Evolutionary conservation across 179 eudicot genomes (phyloP).

Genomic region (Kewa caespitosa): DNA sequence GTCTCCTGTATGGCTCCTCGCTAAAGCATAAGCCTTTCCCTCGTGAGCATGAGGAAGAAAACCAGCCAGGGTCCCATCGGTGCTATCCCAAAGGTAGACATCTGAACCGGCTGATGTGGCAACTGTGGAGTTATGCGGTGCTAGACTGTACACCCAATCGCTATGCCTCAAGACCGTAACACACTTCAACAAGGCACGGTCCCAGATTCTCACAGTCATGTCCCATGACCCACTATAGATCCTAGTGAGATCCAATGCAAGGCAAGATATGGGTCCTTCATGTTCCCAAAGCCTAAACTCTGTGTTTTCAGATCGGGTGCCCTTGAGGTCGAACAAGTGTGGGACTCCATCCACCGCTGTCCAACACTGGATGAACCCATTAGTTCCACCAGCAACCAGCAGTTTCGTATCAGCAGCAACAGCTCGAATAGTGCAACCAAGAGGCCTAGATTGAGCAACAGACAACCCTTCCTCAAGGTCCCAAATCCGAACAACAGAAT

Average conservation of each 20-base stretch:
- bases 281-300: conserved; percentile 88
- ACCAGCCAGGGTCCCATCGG: conserved; percentile 41
- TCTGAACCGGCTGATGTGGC: conserved; percentile 78
- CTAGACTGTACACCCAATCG: conserved; percentile 92
- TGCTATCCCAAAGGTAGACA: conserved; percentile 75
- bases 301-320: conserved; percentile 37
- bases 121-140: conserved; percentile 68
- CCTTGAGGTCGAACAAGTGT: conserved; percentile 65
- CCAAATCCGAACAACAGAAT: conserved; percentile 80
- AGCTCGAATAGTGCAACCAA: conserved; percentile 88
- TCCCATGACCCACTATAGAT: conserved; percentile 98
- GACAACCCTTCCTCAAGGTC: conserved; percentile 81
- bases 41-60: conserved; percentile 54
- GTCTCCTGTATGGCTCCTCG: conserved; percentile 86
- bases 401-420: conserved; percentile 77
- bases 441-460: conserved; percentile 67
- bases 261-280: conserved; percentile 76
- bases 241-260: conserved; percentile 66
- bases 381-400: conserved; percentile 79
- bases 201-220: conserved; percentile 91
- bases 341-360: conserved; percentile 70
- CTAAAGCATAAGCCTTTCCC: conserved; percentile 62
- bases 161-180: conserved; percentile 63
- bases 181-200: conserved; percentile 63
- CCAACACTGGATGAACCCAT: conserved; percentile 94